Evolutionary conservation across 1,284 basidiomycete species (phyloP), one percentile per base, ranked within the genome.

Genomic region (Ceratobasidium sp.): DNA sequence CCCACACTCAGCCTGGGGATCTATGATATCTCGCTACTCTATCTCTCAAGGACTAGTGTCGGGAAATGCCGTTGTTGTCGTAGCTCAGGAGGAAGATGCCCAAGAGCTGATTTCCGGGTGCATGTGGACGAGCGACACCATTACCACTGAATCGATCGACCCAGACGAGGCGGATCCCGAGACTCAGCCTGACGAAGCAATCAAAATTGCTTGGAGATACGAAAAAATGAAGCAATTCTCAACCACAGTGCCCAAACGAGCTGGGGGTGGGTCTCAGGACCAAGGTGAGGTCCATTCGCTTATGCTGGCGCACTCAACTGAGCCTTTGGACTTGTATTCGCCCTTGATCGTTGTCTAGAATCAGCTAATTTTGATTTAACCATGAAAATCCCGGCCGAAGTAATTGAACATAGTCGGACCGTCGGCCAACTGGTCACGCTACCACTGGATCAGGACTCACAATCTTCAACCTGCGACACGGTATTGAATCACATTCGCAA

Each of bases 161-260:
- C 70, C 71, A 60, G 75, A 72, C 7, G 77, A 75, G 54, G 74
- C 72, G 15, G 69, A 74, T 64, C 75, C 70, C 31, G 74, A 38
- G 79, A 77, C 42, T 79, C 79, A 49, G 82, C 80, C 49, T 80
- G 67, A 84, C 84, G 70, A 78, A 77, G 43, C 52, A 71, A 69
- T 94, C 72, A 93, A 91, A 80, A 97, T 98, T 75, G 96, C 96
- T 42, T 99, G 96, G 93, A 84, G 96, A 75, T 99, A 99, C 78
- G 92, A 93, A 75, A 84, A 87, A 71, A 91, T 97, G 91, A 92
- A 90, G 79, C 89, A 85, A 78, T 96, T 96, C 78, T 88, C 92
- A 79, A 97, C 94, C 0, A 94, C 92, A 0, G 88, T 96, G 31
- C 53, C 69, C 32, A 40, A 68, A 52, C 22, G 62, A 74, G 77